Evolutionary conservation across 139 green algal genomes (phyloP), one percentile per base, ranked within the genome.

Genomic region (Volvox reticuliferus): DNA sequence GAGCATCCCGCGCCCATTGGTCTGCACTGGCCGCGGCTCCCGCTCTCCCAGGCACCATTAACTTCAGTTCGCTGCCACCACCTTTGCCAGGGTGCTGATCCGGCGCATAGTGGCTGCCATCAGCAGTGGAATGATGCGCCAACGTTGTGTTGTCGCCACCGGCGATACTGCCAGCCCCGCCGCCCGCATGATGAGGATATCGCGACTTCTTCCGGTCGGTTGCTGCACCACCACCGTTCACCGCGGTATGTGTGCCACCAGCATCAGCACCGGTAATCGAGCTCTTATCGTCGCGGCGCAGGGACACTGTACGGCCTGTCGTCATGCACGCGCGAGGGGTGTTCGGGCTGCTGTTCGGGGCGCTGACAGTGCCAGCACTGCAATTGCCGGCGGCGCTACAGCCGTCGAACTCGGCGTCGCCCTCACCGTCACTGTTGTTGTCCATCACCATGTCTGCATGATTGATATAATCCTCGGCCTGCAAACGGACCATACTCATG

Each of bases 401-500:
- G 71, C 28, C 21, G 14, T 79, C 71, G 71, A 6, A 2, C 33
- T 79, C 71, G 71, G 28, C n/a, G 71, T 79, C 71, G 65, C 24
- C 21, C 65, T 73, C 65, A 24, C 37, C 36, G 21, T 71, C 50
- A 26, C 50, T n/a, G 28, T 3, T 71, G 24, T 71, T 55, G 9
- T 16, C 78, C 17, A 71, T n/a, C 28, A n/a, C 24, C 22, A 26
- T 73, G 30, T 81, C 75, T 1, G 33, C 32, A 20, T 9, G 32
- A 0, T 71, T 21, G 26, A 71, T 71, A 24, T 86, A 86, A n/a
- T 86, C 50, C 13, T 86, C 79, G 1, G 79, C 79, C 22, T 86
- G 79, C 44, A 86, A n/a, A 17, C 79, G 79, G 24, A 86, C 50
- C 79, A 86, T 73, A 55, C 79, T 71, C 1, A 55, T 26, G n/a